Evolutionary conservation across 1,139 yeast genomes (phyloP), one percentile per base, ranked within the genome.

Genomic region (Yamadazyma membranifaciens): DNA sequence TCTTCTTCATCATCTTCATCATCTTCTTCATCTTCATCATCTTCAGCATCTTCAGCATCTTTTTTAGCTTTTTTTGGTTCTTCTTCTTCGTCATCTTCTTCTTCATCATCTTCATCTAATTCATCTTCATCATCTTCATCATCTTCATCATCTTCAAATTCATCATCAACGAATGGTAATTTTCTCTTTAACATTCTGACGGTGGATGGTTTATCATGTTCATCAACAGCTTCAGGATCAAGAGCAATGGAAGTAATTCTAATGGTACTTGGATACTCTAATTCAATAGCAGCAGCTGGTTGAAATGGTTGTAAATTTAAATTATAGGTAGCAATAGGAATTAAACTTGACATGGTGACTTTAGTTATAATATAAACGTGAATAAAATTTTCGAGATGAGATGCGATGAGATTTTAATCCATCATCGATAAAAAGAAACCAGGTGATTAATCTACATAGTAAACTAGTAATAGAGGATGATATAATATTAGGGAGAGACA

Each of bases 211-310:
- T 76, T 80, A 52, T 75, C 83, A 58, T 87, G 87, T 59, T 87
- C 94, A 57, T 86, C 88, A 46, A 80, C 78, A 33, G 85, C 71
- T 59, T 81, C 87, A 48, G 96, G 95, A 67, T 92, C 97, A 57
- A 92, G 76, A 45, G 98, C 95, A 52, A 97, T 98, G 78, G 92
- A 79, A 44, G 98, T 91, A 59, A 92, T 65, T 67, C 95, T 86
- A 54, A 92, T 80, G 50, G 97, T 83, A 51, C 87, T 84, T 41
- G 97, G 96, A 62, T 81, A 82, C 47, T 86, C 95, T 44, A 83
- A 85, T 52, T 83, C 86, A 59, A 86, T 80, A 49, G 97, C 96
- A 46, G 91, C 89, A 38, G 81, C 81, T 51, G 96, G 95, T 53
- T 78, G 70, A 60, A 85, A 92, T 57, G 98, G 98, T 65, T 78